Evolutionary conservation across 106 monocot species (phyloP).

Genomic region (Iris macrosiphon): DNA sequence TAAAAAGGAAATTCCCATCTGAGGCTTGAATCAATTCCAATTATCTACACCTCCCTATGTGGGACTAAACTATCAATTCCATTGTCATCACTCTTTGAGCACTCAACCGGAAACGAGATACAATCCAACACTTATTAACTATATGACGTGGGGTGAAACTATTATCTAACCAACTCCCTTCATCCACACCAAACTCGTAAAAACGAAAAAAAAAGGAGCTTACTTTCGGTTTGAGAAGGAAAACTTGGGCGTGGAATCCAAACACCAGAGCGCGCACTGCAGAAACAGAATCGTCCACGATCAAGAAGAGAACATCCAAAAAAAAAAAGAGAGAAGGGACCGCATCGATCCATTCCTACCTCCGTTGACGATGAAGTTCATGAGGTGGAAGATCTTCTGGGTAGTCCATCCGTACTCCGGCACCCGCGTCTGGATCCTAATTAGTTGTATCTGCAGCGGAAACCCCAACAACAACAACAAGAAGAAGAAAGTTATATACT

Average conservation of each 20-base stretch:
- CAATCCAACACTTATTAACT: too few relatives aligned
- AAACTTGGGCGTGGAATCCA: slow-evolving; percentile 72
- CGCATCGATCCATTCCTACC: slow-evolving; percentile 26
- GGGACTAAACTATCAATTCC: too few relatives aligned
- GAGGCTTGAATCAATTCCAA: too few relatives aligned
- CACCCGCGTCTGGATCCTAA: slow-evolving; percentile 72
- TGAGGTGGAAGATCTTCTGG: slow-evolving; percentile 91
- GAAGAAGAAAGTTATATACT: too few relatives aligned
- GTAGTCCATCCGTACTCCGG: slow-evolving; percentile 96
- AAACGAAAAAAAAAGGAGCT: slow-evolving; percentile 2
- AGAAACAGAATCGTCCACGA: slow-evolving; percentile 15
- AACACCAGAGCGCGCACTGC: slow-evolving; percentile 81
- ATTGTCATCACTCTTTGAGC: too few relatives aligned
- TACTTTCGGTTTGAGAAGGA: slow-evolving; percentile 85
- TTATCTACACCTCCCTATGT: too few relatives aligned
- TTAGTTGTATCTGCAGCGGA: slow-evolving; percentile 55
- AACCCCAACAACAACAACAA: not conserved
- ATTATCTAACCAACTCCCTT: too few relatives aligned
- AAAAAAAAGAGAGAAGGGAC: not conserved
- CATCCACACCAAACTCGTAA: too few relatives aligned
- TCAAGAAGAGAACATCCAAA: not conserved
- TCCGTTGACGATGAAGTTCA: slow-evolving; percentile 95
- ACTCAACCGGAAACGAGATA: too few relatives aligned
- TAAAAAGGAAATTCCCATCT: too few relatives aligned
- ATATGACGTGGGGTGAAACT: too few relatives aligned